Evolutionary conservation across 78 protist genomes (phyloP).

Genomic region (Mantamonas sphyraenae): DNA sequence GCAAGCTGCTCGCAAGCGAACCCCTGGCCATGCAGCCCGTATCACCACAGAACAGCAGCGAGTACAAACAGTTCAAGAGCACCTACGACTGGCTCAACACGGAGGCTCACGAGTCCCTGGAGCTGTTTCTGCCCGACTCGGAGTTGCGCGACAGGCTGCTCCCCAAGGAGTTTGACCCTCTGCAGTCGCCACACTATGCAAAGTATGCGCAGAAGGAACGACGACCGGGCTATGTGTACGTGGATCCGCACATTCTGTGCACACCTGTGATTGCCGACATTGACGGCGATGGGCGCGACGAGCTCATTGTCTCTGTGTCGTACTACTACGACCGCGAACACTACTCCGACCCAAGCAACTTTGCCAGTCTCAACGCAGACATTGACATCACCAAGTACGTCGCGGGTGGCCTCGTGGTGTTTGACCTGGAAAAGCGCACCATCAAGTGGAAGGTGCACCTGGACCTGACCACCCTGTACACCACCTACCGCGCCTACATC

Average conservation of each 20-base stretch:
- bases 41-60: neutral
- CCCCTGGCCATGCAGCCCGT: too few relatives aligned
- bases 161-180: neutral
- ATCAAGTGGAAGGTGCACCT: constrained; percentile 30
- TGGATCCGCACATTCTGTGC: constrained; percentile 71
- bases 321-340: constrained; percentile 57
- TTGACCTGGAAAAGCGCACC: constrained; percentile 23
- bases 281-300: constrained; percentile 61
- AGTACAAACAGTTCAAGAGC: constrained; percentile 19
- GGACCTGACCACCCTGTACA: constrained; percentile 42
- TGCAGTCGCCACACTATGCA: neutral
- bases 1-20: too few relatives aligned
- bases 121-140: constrained; percentile 6
- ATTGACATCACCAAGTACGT: constrained; percentile 53
- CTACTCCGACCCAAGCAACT: constrained; percentile 12
- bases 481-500: constrained; percentile 37
- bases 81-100: constrained; percentile 25
- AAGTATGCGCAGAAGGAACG: neutral
- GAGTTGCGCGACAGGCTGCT: too few relatives aligned
- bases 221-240: constrained; percentile 11
- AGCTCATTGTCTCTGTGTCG: constrained; percentile 62
- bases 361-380: constrained; percentile 9
- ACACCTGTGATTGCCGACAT: constrained; percentile 77
- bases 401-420: constrained; percentile 66
- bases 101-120: constrained; percentile 22